Base-by-base conservation (phyloP, 139 green algal species). In the Coelastrella sp. region DNA sequence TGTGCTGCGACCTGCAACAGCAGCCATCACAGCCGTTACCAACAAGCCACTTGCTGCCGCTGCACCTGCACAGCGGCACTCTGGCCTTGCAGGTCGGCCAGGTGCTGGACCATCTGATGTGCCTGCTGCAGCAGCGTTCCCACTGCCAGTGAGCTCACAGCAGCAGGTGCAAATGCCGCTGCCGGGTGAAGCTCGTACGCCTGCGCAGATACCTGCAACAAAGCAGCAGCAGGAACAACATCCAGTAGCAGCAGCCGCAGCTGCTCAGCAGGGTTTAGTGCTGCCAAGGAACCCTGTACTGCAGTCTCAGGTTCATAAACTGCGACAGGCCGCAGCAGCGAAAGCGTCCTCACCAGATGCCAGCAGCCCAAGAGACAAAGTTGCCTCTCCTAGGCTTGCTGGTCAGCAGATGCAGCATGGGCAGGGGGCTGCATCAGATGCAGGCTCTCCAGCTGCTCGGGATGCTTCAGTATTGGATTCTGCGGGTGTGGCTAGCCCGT, bases 231-330 rank as follows among this genome's bases (percentile, higher is more conserved):
- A 49, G 74, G n/a, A n/a, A n/a, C n/a, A n/a, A n/a, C n/a, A n/a
- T n/a, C 15, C 82, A 79, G 81, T 27, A 76, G 81, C 59, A 76
- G 81, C 22, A 59, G 59, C 56, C 24, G 27, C 11, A 19, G 6
- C 24, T 27, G 49, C 20, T 15, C 58, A 61, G 56, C 15, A 61
- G 20, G 78, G 14, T 20, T 61, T 61, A 27, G 79, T 68, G 19
- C 6, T 87, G 19, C 10, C n/a, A 15, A 61, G 75, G 81, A 87
- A 87, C 61, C 81, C 35, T 58, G 60, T 59, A 7, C 24, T 87
- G 82, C 82, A 78, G 82, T 22, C 63, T 6, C 80, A 86, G n/a
- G 79, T 85, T 58, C 79, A 85, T 19, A 63, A 84, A 19, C 9
- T 57, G 58, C 58, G 27, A 17, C 19, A 25, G 20, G 22, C 22